Evolutionary conservation across 352 stramenopile genomes (phyloP).

Genomic region (Pythium aquatile): DNA sequence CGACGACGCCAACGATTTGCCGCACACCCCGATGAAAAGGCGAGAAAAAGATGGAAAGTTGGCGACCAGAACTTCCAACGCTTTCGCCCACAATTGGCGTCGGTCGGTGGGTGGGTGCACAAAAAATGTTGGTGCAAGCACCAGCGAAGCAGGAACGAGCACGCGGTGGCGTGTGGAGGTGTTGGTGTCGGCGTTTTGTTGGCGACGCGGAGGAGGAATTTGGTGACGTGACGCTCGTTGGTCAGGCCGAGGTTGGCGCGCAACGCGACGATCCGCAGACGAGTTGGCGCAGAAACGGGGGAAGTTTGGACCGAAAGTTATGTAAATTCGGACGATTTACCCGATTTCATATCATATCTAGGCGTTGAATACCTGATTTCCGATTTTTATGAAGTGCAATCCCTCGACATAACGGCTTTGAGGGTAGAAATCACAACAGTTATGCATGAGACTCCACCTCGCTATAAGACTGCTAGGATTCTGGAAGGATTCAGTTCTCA

Average conservation of each 20-base stretch:
- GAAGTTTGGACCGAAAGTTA: not conserved
- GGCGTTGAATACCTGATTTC: not conserved
- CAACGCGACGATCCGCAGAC: not conserved
- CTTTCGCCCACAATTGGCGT: not conserved
- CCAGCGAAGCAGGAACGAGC: not conserved
- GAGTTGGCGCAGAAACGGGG: not conserved
- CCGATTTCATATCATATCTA: too few relatives aligned
- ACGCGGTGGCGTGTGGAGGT: not conserved
- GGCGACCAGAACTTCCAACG: not conserved
- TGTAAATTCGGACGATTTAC: too few relatives aligned
- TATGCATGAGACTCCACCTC: too few relatives aligned
- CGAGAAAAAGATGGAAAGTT: not conserved
- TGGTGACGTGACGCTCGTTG: conserved; percentile 1
- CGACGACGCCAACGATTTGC: not conserved
- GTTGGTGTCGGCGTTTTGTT: not conserved
- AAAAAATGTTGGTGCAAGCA: not conserved
- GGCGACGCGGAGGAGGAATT: not conserved
- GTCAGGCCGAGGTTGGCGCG: not conserved
- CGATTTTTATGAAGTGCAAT: not conserved
- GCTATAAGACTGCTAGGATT: too few relatives aligned
- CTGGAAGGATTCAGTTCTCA: not conserved
- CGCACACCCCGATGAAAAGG: not conserved
- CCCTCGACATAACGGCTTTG: not conserved
- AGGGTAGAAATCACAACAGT: too few relatives aligned
- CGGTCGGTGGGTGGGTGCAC: not conserved